phyloP scores from a whole-genome alignment of 2,329 filamentous ascomycete species.

The Dactylonectria macrodidyma region DNA sequence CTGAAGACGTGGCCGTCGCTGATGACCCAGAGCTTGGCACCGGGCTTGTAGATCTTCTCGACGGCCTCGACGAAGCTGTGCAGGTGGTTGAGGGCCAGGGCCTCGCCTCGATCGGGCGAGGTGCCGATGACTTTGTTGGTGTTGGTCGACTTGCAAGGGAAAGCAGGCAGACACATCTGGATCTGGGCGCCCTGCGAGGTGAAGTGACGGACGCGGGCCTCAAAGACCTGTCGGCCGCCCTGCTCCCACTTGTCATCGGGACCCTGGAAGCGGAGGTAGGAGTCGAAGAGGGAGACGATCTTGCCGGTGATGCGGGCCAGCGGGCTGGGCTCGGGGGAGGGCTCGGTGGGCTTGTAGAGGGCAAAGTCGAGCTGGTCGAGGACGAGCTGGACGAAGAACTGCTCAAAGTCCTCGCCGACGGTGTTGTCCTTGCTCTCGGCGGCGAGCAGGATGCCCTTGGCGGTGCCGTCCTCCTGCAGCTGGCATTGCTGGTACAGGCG shows the following conservation, averaged over 20 bases:
- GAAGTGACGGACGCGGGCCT: constrained; percentile 41
- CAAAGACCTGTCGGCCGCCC: constrained; percentile 42
- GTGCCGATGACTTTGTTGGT: constrained; percentile 51
- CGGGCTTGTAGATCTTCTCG: constrained; percentile 51
- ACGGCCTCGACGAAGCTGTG: constrained; percentile 48
- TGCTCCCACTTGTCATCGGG: constrained; percentile 43
- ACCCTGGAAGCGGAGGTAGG: constrained; percentile 41
- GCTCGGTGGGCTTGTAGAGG: background rate
- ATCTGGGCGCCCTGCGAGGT: constrained; percentile 38
- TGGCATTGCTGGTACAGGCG: background rate
- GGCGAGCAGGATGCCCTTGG: constrained; percentile 1
- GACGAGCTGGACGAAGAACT: constrained; percentile 8
- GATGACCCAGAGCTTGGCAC: constrained; percentile 55
- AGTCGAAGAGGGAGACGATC: constrained; percentile 44
- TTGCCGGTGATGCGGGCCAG: constrained; percentile 15
- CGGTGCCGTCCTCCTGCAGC: background rate
- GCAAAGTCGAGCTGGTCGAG: constrained; percentile 6
- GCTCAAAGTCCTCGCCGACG: constrained; percentile 1
- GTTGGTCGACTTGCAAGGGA: constrained; percentile 58
- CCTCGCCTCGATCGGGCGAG: constrained; percentile 54
- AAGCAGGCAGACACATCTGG: constrained; percentile 55
- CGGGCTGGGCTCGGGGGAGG: background rate
- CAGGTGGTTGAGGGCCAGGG: constrained; percentile 51
- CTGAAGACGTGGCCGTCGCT: constrained; percentile 59
- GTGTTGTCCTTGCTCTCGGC: background rate